These are phyloP conservation scores for Phytopythium aichiense DNA, from an alignment of 352 stramenopile genomes.

Conservation along the genomic window DNA sequence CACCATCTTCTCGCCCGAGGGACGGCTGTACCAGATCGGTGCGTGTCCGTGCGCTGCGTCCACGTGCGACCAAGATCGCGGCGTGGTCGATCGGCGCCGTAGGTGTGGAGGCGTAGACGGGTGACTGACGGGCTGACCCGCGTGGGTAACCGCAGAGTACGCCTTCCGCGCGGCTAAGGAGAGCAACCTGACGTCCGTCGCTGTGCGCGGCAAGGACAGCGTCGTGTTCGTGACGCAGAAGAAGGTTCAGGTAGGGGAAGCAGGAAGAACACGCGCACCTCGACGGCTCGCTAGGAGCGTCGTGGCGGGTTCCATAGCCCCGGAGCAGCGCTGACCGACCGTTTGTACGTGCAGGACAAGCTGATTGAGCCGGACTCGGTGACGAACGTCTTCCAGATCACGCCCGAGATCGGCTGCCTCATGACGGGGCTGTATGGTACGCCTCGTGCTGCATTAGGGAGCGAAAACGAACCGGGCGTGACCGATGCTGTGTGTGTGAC, in stretches of 20 bases:
- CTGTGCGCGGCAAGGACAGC: conserved; percentile 92
- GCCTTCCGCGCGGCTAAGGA: conserved; percentile 96
- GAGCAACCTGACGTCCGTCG: conserved; percentile 94
- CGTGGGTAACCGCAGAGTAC: conserved; percentile 85
- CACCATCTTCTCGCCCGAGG: conserved; percentile 99
- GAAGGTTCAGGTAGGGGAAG: conserved; percentile 90
- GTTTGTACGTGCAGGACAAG: conserved; percentile 66
- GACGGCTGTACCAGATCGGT: conserved; percentile 98
- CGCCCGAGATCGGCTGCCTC: conserved; percentile 92
- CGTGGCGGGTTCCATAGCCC: too few relatives aligned
- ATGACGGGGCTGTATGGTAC: conserved; percentile 92
- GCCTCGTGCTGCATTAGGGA: neutral
- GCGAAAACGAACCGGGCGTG: neutral
- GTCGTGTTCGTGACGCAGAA: conserved; percentile 98
- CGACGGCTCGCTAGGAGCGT: too few relatives aligned
- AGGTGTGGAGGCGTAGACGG: neutral
- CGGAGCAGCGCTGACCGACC: neutral
- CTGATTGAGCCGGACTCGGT: conserved; percentile 95
- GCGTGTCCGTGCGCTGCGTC: conserved; percentile 8
- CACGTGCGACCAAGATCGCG: neutral
- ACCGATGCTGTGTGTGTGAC: neutral
- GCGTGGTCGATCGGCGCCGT: neutral
- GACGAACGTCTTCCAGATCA: conserved; percentile 96
- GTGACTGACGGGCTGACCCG: neutral
- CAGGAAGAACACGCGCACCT: neutral